Percentiles rank a stretch among this genome's conserved stretches.
Conservation (phyloP, 1,284 basidiomycete species). For the Malassezia arunalokei region DNA sequence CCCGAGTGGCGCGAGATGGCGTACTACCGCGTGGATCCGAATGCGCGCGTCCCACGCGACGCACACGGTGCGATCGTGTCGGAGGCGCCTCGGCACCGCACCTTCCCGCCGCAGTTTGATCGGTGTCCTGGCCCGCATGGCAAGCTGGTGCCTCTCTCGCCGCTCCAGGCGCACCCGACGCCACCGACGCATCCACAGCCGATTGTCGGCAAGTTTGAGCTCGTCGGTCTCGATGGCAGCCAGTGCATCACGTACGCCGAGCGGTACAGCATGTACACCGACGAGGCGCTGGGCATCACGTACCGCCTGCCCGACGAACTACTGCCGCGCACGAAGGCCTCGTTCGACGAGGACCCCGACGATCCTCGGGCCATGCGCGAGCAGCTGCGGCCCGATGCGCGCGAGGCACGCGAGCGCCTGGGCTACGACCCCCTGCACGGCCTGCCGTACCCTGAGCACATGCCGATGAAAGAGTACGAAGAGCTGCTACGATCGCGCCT, state of each 20-base stretch:
- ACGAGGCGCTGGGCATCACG: constrained; percentile 43
- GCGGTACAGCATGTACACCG: constrained; percentile 44
- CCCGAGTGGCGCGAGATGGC: constrained; percentile 45
- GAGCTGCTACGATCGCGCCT: constrained; percentile 30
- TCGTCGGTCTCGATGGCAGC: constrained; percentile 34
- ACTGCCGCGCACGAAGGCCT: constrained; percentile 22
- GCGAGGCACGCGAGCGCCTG: constrained; percentile 14
- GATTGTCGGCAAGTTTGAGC: constrained; percentile 39
- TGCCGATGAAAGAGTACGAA: constrained; percentile 39
- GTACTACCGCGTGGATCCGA: constrained; percentile 42
- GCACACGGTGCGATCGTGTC: neutral
- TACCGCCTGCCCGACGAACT: constrained; percentile 36
- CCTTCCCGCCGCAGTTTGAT: constrained; percentile 27
- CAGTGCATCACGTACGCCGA: constrained; percentile 43
- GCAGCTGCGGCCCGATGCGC: neutral
- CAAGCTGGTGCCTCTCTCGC: constrained; percentile 29
- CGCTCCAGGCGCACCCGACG: constrained; percentile 33
- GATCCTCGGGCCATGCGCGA: constrained; percentile 31
- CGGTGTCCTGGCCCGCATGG: constrained; percentile 37
- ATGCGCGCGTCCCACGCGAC: constrained; percentile 30
- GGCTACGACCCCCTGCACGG: constrained; percentile 38
- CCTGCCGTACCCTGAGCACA: constrained; percentile 18
- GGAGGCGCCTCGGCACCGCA: constrained; percentile 22
- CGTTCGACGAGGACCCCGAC: constrained; percentile 43
- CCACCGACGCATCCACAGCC: constrained; percentile 38